Conservation (phyloP, 805 yeast species). For the Kuraishia borneana region DNA sequence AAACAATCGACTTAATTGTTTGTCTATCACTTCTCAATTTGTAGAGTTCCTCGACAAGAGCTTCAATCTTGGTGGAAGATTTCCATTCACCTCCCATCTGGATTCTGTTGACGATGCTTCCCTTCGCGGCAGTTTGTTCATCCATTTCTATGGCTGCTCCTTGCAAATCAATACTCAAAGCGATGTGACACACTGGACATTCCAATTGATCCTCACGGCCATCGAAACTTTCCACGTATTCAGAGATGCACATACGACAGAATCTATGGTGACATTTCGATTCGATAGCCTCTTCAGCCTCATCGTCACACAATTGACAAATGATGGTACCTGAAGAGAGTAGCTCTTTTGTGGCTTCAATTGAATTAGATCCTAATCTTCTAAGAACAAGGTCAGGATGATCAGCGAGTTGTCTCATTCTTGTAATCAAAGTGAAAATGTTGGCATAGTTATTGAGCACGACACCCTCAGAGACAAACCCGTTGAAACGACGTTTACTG, state of each 20-base stretch:
- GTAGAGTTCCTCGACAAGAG: slow-evolving; percentile 86
- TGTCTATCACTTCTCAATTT: slow-evolving; percentile 74
- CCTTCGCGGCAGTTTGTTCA: slow-evolving; percentile 42
- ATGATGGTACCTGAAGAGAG: slow-evolving; percentile 44
- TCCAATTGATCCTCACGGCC: slow-evolving; percentile 50
- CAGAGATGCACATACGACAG: slow-evolving; percentile 86
- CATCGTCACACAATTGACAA: slow-evolving; percentile 93
- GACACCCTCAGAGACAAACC: slow-evolving; percentile 92
- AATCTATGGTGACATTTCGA: slow-evolving; percentile 90
- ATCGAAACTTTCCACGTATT: slow-evolving; percentile 73
- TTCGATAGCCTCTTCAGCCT: slow-evolving; percentile 95
- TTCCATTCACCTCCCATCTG: slow-evolving; percentile 84
- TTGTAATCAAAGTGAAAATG: slow-evolving; percentile 86
- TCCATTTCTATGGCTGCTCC: slow-evolving; percentile 78
- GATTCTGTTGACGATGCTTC: slow-evolving; percentile 77
- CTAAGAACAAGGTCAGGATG: slow-evolving; percentile 93
- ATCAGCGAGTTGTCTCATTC: slow-evolving; percentile 97
- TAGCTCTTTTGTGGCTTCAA: slow-evolving; percentile 22
- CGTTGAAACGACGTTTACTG: slow-evolving; percentile 77
- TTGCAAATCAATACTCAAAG: slow-evolving; percentile 77
- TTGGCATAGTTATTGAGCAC: slow-evolving; percentile 95
- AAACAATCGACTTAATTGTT: slow-evolving; percentile 92
- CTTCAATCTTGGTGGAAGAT: slow-evolving; percentile 94
- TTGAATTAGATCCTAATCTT: slow-evolving; percentile 35
- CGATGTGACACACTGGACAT: slow-evolving; percentile 96